Conservation (phyloP, 2,329 filamentous ascomycete species). For the Plectosphaerella plurivora region DNA sequence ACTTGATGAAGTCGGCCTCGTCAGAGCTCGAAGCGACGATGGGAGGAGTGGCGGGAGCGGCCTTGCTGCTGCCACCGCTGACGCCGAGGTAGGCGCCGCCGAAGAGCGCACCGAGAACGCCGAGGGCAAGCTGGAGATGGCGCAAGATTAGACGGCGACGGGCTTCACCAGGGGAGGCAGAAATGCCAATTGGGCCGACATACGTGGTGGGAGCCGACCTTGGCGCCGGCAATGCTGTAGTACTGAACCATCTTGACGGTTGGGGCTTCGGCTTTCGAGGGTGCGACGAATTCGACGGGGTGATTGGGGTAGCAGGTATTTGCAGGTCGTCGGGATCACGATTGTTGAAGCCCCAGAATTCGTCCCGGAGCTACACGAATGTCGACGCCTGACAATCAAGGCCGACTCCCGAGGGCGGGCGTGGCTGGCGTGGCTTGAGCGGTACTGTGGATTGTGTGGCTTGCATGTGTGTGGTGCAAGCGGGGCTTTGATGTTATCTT, state of each 20-base stretch:
- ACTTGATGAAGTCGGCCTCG: slow-evolving; percentile 64
- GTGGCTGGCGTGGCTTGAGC: not conserved
- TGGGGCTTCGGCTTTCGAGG: slow-evolving; percentile 15
- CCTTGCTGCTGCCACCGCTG: slow-evolving; percentile 39
- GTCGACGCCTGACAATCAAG: slow-evolving; percentile 5
- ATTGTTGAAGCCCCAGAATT: slow-evolving; percentile 15
- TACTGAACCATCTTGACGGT: slow-evolving; percentile 40
- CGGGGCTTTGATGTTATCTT: not conserved
- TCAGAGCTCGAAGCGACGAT: slow-evolving; percentile 60
- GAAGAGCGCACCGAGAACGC: slow-evolving; percentile 47
- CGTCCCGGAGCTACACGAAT: slow-evolving; percentile 9
- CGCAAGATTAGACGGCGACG: not conserved
- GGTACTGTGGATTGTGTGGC: not conserved
- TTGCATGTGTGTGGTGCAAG: not conserved
- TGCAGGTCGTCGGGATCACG: slow-evolving; percentile 3
- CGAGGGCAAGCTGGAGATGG: slow-evolving; percentile 49
- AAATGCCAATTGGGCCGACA: slow-evolving; percentile 23
- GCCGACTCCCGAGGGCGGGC: not conserved
- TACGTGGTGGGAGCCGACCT: slow-evolving; percentile 59
- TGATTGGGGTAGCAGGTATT: slow-evolving; percentile 14
- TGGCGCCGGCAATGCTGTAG: slow-evolving; percentile 54
- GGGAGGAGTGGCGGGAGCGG: slow-evolving; percentile 43
- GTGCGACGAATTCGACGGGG: slow-evolving; percentile 20
- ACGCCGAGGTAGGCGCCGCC: slow-evolving; percentile 40
- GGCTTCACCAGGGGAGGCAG: not conserved